These are phyloP conservation scores for Aquanectria penicillioides DNA, from an alignment of 2,329 filamentous ascomycete species.

Conservation along the genomic window DNA sequence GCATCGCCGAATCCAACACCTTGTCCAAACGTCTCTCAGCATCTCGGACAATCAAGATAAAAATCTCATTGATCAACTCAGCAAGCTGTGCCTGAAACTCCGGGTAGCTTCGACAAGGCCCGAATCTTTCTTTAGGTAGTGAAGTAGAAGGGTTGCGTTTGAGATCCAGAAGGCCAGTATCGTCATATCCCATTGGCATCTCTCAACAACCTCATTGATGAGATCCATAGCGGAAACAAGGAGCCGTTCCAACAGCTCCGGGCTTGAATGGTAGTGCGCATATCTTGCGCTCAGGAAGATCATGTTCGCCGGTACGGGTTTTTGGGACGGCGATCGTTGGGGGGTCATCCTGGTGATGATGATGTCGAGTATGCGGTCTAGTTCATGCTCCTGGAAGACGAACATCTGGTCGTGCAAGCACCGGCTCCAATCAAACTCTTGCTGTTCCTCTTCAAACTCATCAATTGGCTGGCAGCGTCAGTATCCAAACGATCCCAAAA, in stretches of 20 bases:
- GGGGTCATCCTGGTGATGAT: slow-evolving; percentile 99
- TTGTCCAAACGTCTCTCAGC: slow-evolving; percentile 97
- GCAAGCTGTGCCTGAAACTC: slow-evolving; percentile 94
- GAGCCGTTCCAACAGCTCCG: slow-evolving; percentile 82
- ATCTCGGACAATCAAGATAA: slow-evolving; percentile 95
- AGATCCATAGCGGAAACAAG: slow-evolving; percentile 91
- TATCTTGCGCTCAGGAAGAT: slow-evolving; percentile 96
- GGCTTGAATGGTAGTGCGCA: slow-evolving; percentile 93
- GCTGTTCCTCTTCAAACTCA: slow-evolving; percentile 86
- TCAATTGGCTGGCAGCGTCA: slow-evolving; percentile 66
- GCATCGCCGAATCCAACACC: slow-evolving; percentile 90
- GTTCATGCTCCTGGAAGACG: slow-evolving; percentile 94
- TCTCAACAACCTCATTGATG: slow-evolving; percentile 96
- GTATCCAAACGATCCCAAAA: background rate
- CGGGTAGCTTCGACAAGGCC: slow-evolving; percentile 82
- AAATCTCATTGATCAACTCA: slow-evolving; percentile 97
- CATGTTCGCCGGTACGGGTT: slow-evolving; percentile 96
- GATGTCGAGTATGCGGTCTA: slow-evolving; percentile 91
- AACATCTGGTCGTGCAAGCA: slow-evolving; percentile 99
- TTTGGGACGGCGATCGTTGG: slow-evolving; percentile 94
- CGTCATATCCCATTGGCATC: slow-evolving; percentile 99
- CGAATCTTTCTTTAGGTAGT: slow-evolving; percentile 95
- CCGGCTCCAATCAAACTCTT: slow-evolving; percentile 95
- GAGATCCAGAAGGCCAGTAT: slow-evolving; percentile 99
- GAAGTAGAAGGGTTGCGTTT: slow-evolving; percentile 92